phyloP scores from a whole-genome alignment of 345 rosid genomes.

The Citrus maxima region DNA sequence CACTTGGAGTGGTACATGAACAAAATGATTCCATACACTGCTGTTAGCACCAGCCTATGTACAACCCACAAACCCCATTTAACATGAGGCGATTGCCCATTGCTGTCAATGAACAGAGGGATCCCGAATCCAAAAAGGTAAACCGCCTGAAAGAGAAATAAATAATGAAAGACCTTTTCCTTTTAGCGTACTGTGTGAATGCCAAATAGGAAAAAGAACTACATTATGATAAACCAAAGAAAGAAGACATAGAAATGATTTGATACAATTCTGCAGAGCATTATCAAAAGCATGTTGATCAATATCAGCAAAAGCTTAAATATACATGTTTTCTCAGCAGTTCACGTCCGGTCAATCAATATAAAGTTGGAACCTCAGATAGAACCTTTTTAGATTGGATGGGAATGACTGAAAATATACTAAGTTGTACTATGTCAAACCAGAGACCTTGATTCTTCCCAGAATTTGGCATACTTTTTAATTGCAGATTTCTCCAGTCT shows the following conservation, averaged over 20 bases:
- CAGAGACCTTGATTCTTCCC: no score
- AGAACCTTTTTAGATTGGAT: not conserved
- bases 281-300: not conserved
- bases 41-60: conserved; percentile 77
- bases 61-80: conserved; percentile 87
- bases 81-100: conserved; percentile 40
- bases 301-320: not conserved
- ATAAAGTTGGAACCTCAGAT: not conserved
- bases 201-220: not conserved
- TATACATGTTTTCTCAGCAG: not conserved
- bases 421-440: no score
- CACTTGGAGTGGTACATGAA: conserved; percentile 78
- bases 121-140: conserved; percentile 74
- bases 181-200: not conserved
- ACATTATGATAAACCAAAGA: not conserved
- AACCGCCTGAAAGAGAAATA: conserved; percentile 46
- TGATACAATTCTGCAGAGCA: not conserved
- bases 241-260: not conserved
- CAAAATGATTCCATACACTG: conserved; percentile 61
- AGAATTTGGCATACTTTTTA: no score
- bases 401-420: no score
- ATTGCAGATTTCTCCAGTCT: not conserved
- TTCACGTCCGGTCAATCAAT: not conserved
- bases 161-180: conserved; percentile 4
- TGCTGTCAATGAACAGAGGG: conserved; percentile 67